Conservation (phyloP, 2,329 filamentous ascomycete species). For the Arthrinium phaeospermum region DNA sequence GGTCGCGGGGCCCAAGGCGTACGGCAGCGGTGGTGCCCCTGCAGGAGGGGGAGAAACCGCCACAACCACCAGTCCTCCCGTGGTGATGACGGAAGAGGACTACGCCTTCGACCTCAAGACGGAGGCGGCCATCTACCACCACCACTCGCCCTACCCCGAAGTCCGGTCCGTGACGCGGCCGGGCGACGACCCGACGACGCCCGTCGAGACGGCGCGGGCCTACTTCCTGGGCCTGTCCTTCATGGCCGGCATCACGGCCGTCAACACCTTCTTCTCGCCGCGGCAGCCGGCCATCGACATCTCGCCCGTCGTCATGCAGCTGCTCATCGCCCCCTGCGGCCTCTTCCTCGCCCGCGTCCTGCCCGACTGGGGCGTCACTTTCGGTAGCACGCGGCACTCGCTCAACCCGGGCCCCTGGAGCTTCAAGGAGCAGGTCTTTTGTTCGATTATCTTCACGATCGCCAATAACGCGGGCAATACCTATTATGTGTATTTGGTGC, state of each 20-base stretch:
- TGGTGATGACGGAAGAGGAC: conserved; percentile 28
- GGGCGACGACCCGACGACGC: conserved; percentile 44
- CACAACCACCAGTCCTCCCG: neutral
- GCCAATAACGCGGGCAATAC: conserved; percentile 53
- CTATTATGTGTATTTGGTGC: neutral
- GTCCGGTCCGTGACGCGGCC: conserved; percentile 53
- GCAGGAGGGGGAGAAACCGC: no score
- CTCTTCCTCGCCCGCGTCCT: conserved; percentile 56
- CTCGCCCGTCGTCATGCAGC: conserved; percentile 60
- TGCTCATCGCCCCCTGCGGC: conserved; percentile 61
- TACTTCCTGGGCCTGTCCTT: conserved; percentile 62
- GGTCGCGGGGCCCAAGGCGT: conserved; percentile 32
- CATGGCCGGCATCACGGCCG: conserved; percentile 52
- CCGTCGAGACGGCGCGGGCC: conserved; percentile 54
- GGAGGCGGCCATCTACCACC: conserved; percentile 54
- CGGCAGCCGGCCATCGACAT: conserved; percentile 61
- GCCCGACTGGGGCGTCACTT: conserved; percentile 55
- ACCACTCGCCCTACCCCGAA: conserved; percentile 61
- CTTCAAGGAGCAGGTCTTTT: conserved; percentile 65
- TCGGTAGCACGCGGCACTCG: conserved; percentile 44
- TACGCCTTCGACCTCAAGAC: conserved; percentile 35
- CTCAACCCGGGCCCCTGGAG: conserved; percentile 50
- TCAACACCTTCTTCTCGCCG: conserved; percentile 65
- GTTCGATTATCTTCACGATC: conserved; percentile 61
- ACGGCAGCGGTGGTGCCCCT: conserved; percentile 27